phyloP scores from a whole-genome alignment of 2,329 filamentous ascomycete genomes.

The Uncinocarpus reesii region DNA sequence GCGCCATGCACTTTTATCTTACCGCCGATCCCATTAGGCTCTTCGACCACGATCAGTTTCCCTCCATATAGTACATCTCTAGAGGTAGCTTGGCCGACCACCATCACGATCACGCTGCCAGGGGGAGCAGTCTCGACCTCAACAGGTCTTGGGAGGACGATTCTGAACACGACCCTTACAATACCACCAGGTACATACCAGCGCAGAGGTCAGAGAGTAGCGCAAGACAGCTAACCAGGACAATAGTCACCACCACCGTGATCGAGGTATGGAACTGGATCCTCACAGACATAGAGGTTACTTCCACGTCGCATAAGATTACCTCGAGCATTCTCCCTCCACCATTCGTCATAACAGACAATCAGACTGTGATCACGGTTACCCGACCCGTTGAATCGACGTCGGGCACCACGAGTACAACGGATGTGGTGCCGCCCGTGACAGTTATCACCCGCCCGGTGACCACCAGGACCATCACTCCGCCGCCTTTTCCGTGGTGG shows the following conservation, averaged over 20 bases:
- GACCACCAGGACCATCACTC: conserved; percentile 10
- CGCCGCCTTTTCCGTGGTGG: conserved; percentile 1
- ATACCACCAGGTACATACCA: conserved; percentile 7
- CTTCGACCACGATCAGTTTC: conserved; percentile 16
- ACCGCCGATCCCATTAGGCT: conserved; percentile 13
- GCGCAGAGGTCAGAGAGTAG: neutral
- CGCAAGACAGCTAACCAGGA: neutral
- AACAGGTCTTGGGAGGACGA: neutral
- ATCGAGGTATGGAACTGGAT: conserved; percentile 12
- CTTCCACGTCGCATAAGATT: neutral
- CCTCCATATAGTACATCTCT: conserved; percentile 17
- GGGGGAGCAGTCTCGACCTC: conserved; percentile 14
- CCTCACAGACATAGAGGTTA: neutral
- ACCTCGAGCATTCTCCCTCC: conserved; percentile 7
- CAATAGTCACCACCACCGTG: conserved; percentile 2
- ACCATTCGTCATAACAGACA: conserved; percentile 12
- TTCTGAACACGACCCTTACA: conserved; percentile 3
- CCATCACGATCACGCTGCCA: conserved; percentile 1
- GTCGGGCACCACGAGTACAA: neutral
- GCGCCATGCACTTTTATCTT: conserved; percentile 19
- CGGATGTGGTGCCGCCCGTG: neutral
- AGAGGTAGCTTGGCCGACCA: conserved; percentile 16
- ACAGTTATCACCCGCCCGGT: neutral
- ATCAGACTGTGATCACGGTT: neutral
- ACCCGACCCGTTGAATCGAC: neutral